Conservation (phyloP, 129 eudicot genomes). For the Oenanthe sinensis region DNA sequence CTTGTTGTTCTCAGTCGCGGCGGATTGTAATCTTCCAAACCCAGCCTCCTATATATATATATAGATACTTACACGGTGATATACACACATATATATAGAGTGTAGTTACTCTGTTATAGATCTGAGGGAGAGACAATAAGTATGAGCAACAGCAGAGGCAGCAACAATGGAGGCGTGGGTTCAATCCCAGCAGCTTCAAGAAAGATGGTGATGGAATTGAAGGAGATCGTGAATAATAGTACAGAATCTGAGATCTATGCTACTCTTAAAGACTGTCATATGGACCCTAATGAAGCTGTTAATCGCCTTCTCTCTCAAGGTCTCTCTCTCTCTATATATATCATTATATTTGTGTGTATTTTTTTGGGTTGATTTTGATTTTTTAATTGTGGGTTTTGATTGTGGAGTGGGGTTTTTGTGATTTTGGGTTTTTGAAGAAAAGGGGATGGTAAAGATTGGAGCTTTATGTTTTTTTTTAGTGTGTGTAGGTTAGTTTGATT, state of each 20-base stretch:
- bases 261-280: slow-evolving; percentile 53
- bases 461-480: not conserved
- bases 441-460: not conserved
- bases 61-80: not conserved
- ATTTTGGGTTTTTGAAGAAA: not conserved
- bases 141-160: slow-evolving; percentile 30
- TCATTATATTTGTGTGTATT: not conserved
- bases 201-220: slow-evolving; percentile 49
- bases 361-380: not conserved
- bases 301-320: slow-evolving; percentile 60
- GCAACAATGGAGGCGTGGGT: slow-evolving; percentile 21
- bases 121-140: not conserved
- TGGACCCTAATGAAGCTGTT: slow-evolving; percentile 68
- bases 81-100: not conserved
- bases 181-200: slow-evolving; percentile 35
- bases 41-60: not conserved
- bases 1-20: not conserved
- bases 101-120: not conserved
- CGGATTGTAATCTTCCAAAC: not conserved
- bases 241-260: slow-evolving; percentile 57
- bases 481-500: not conserved
- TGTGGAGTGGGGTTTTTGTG: not conserved
- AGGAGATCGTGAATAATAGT: slow-evolving; percentile 44
- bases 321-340: not conserved
- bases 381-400: not conserved